Percentiles rank a stretch among this genome's conserved stretches.
phyloP scores from a whole-genome alignment of 805 yeast species.

The Hanseniaspora valbyensis region DNA sequence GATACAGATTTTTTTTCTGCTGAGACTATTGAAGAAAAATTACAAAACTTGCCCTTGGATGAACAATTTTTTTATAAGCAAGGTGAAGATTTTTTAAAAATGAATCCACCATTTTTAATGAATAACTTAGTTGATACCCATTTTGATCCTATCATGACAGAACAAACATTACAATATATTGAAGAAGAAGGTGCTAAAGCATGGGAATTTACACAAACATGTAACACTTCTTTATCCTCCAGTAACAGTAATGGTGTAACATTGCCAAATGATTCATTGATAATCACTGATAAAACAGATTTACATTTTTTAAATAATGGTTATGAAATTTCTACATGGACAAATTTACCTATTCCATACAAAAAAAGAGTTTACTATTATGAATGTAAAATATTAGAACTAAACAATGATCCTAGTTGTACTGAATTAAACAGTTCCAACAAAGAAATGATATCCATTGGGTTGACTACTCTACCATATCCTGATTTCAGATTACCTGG shows the following conservation, averaged over 20 bases:
- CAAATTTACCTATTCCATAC: constrained; percentile 77
- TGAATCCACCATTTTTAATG: constrained; percentile 36
- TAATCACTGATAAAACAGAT: constrained; percentile 57
- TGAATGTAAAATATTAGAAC: constrained; percentile 72
- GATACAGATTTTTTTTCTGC: constrained; percentile 39
- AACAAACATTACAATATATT: constrained; percentile 36
- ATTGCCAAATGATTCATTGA: constrained; percentile 43
- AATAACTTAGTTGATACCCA: constrained; percentile 24
- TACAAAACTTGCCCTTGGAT: constrained; percentile 43
- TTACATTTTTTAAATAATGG: constrained; percentile 45
- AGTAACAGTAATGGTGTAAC: constrained; percentile 28
- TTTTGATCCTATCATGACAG: constrained; percentile 29
- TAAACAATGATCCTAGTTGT: constrained; percentile 29
- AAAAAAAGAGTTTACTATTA: constrained; percentile 78
- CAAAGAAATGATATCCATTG: constrained; percentile 53
- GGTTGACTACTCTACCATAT: constrained; percentile 76
- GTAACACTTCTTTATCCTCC: constrained; percentile 29
- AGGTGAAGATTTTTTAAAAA: constrained; percentile 32
- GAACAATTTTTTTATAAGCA: constrained; percentile 33
- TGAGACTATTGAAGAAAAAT: constrained; percentile 47
- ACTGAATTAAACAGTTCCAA: constrained; percentile 16
- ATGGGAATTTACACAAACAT: constrained; percentile 62
- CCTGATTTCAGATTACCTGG: constrained; percentile 93
- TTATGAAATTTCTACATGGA: constrained; percentile 55
- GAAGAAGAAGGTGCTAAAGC: constrained; percentile 85